Base-by-base conservation (phyloP, 1,284 basidiomycete species). In the Austroboletus rostrupii region DNA sequence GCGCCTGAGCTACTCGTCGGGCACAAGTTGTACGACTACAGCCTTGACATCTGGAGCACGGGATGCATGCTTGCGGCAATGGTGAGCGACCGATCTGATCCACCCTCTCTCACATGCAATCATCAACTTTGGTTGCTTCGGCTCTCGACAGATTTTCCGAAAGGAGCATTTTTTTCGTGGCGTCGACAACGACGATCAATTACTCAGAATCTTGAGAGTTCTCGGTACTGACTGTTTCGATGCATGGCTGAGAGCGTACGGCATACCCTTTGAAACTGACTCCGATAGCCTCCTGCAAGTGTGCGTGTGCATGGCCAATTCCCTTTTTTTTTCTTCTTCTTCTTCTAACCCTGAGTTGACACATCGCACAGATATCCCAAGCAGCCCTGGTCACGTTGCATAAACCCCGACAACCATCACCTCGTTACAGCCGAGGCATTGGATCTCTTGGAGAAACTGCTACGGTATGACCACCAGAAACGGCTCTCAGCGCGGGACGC, bases 91-190 rank as follows among this genome's bases (percentile, higher is more conserved):
- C 38, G 21, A 42, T n/a, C 31, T 44, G 9, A 5, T 3, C 9
- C 14, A 26, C 13, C 13, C 2, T 17, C 10, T 12, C 16, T 42
- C 40, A 13, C 10, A n/a, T 10, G 23, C 6, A 26, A 8, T 26
- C 23, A 20, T 33, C 43, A 26, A 44, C 35, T 45, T 8, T 38
- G 29, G 10, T 51, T 66, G 58, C 66, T 66, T 26, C 37, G 31
- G 31, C 26, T 17, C 21, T 26, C 31, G 43, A 16, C 42, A 85
- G 84, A 83, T 91, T 59, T 93, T 94, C 75, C 81, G 87, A 49
- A 88, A 85, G 67, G 92, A 94, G 61, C 90, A 91, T 55, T 92
- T 94, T 72, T 94, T 95, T 76, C 88, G 90, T 55, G 92, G 92
- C 10, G 81, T 86, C 53, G 90, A 93, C 70, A 94, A 94, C 63